Evolutionary conservation across 768 basidiomycete species (phyloP).

Genomic region (Rhodotorula sphaerocarpa): DNA sequence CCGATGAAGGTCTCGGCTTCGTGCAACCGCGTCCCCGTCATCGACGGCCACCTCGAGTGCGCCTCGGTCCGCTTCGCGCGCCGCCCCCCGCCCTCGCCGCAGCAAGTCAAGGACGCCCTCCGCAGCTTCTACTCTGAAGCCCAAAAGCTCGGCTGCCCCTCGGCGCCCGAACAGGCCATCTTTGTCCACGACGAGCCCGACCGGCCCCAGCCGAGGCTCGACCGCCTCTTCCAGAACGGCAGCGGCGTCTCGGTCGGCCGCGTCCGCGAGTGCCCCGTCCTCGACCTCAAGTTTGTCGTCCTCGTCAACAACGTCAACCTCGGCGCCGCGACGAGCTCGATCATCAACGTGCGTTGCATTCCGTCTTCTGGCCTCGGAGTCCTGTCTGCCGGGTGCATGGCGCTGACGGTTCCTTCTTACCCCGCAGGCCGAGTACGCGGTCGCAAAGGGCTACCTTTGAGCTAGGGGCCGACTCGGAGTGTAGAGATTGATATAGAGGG

Average conservation of each 20-base stretch:
- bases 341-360: conserved; percentile 63
- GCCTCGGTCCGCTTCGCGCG: conserved; percentile 75
- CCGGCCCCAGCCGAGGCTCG: conserved; percentile 85
- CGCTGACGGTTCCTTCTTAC: neutral
- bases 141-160: conserved; percentile 67
- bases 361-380: neutral
- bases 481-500: too few relatives aligned
- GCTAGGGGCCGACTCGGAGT: too few relatives aligned
- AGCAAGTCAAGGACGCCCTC: conserved; percentile 78
- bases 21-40: conserved; percentile 89
- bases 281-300: conserved; percentile 93
- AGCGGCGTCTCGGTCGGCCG: conserved; percentile 85
- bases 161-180: conserved; percentile 73
- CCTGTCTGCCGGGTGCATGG: neutral
- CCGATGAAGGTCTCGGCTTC: conserved; percentile 84
- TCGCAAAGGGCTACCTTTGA: conserved; percentile 32
- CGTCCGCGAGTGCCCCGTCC: conserved; percentile 77
- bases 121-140: conserved; percentile 65
- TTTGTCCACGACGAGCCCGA: conserved; percentile 88
- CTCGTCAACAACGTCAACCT: conserved; percentile 87
- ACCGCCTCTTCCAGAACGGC: conserved; percentile 79
- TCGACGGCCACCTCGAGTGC: conserved; percentile 88
- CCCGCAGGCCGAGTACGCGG: conserved; percentile 34
- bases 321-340: conserved; percentile 90
- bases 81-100: conserved; percentile 72